Conservation (phyloP, 208 protist species). For the Leishmania braziliensis region DNA sequence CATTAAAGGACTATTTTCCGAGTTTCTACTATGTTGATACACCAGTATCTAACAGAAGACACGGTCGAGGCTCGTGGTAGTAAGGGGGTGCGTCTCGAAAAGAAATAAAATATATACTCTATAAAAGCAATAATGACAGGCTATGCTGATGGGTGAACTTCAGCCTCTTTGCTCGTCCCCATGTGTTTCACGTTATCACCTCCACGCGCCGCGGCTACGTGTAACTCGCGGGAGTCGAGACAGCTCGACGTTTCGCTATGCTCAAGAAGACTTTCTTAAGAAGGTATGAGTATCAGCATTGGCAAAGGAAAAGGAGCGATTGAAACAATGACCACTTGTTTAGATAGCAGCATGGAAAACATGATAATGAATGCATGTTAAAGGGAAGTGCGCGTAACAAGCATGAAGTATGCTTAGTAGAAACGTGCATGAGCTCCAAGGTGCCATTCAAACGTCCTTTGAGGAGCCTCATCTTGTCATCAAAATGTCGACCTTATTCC, state of each 20-base stretch:
- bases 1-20: background rate
- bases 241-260: background rate
- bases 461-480: background rate
- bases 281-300: background rate
- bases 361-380: background rate
- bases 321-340: background rate
- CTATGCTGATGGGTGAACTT: background rate
- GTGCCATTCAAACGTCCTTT: background rate
- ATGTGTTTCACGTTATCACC: background rate
- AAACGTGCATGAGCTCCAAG: background rate
- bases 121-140: background rate
- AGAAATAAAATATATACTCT: constrained; percentile 3
- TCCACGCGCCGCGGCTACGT: constrained; percentile 1
- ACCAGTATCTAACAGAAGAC: background rate
- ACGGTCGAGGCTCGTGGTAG: background rate
- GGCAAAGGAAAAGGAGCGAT: background rate
- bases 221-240: background rate
- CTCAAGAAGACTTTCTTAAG: background rate
- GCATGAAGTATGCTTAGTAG: background rate
- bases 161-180: background rate
- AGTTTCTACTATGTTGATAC: background rate
- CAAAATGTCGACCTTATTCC: background rate
- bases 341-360: background rate
- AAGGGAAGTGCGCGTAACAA: background rate
- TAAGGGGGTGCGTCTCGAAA: background rate